Percentiles rank a stretch among this genome's conserved stretches.
These are phyloP conservation scores for Aegle marmelos DNA, from an alignment of 345 rosid genomes.

Conservation along the genomic window DNA sequence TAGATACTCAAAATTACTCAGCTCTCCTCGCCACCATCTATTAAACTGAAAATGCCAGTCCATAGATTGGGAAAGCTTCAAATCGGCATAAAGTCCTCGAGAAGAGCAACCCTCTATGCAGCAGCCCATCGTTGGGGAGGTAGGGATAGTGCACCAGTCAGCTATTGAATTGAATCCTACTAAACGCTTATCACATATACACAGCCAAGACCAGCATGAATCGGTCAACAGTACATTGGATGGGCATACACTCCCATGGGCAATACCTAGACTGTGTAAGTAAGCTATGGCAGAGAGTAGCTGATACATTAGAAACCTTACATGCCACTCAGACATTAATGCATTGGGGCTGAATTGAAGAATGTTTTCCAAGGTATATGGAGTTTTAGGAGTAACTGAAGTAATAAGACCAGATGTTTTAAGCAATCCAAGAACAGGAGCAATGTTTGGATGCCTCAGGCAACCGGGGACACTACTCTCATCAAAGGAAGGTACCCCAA, in stretches of 20 bases:
- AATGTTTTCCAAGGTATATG: slow-evolving; percentile 65
- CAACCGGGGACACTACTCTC: slow-evolving; percentile 44
- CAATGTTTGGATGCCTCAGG: slow-evolving; percentile 82
- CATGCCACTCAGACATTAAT: slow-evolving; percentile 71
- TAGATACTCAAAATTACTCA: slow-evolving; percentile 85
- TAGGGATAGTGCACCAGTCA: slow-evolving; percentile 12
- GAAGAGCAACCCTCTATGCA: slow-evolving; percentile 50
- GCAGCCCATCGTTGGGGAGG: slow-evolving; percentile 35
- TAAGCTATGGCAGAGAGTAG: slow-evolving; percentile 66
- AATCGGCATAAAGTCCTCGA: slow-evolving; percentile 55
- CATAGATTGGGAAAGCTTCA: slow-evolving; percentile 48
- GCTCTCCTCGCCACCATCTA: slow-evolving; percentile 86
- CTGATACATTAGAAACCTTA: slow-evolving; percentile 68
- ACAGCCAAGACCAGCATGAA: slow-evolving; percentile 74
- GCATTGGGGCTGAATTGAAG: slow-evolving; percentile 73
- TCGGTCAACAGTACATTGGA: slow-evolving; percentile 62
- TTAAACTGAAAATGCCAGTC: slow-evolving; percentile 68
- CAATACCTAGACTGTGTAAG: slow-evolving; percentile 62
- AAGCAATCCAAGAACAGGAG: slow-evolving; percentile 65
- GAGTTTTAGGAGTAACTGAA: slow-evolving; percentile 68
- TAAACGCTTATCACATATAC: slow-evolving; percentile 39
- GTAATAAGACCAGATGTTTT: slow-evolving; percentile 43
- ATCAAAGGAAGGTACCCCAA: slow-evolving; percentile 62
- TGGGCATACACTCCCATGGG: slow-evolving; percentile 72
- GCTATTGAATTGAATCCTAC: slow-evolving; percentile 23